Evolutionary conservation across 768 basidiomycete species (phyloP).

Genomic region (Suillus variegatus): DNA sequence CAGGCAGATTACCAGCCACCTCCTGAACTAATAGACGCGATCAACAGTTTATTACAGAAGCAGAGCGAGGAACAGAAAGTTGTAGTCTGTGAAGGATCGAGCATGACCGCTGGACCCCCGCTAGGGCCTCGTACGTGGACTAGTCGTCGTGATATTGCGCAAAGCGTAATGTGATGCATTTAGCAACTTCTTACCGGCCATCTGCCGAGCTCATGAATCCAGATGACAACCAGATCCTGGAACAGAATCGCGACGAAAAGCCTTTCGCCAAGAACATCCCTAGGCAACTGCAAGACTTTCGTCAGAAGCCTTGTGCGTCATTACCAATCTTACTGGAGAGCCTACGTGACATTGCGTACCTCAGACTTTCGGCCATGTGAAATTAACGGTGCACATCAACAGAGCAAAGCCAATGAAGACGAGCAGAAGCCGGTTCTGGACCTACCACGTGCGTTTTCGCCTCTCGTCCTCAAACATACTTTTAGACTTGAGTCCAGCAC

Average conservation of each 20-base stretch:
- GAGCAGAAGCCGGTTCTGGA: background rate
- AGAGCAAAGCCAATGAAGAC: background rate
- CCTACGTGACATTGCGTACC: background rate
- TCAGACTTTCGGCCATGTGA: conserved; percentile 13
- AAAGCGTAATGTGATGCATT: background rate
- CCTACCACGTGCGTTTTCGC: background rate
- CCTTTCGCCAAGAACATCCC: background rate
- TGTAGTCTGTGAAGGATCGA: background rate
- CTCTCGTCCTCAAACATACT: background rate
- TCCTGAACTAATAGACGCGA: conserved; percentile 16
- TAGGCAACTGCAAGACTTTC: background rate
- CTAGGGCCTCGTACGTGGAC: conserved; percentile 1
- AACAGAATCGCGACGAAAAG: conserved; percentile 1
- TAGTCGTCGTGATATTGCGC: background rate
- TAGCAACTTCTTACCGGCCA: conserved; percentile 9
- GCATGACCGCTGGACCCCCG: background rate
- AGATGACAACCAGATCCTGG: background rate
- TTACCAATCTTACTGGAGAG: background rate
- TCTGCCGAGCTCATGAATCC: conserved; percentile 17
- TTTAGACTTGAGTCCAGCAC: background rate
- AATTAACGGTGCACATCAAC: background rate
- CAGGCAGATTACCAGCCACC: conserved; percentile 18
- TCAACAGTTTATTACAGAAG: background rate
- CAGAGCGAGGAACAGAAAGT: background rate
- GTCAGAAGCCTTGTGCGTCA: background rate